phyloP scores from a whole-genome alignment of 139 green algal genomes.

The Coelastrella sp. region DNA sequence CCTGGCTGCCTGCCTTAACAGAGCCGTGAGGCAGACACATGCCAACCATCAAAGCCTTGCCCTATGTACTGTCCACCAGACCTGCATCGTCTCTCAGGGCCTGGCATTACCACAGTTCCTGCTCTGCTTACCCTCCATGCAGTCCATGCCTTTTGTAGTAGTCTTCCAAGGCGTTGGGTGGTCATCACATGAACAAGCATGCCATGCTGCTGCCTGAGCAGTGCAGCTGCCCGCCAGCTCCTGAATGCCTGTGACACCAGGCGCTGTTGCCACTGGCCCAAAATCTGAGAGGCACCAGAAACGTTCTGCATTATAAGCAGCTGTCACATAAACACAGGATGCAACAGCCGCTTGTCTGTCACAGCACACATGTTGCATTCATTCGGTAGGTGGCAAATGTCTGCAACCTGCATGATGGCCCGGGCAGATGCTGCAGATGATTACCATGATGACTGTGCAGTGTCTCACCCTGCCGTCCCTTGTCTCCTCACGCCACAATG shows the following conservation, averaged over 20 bases:
- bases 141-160: background rate
- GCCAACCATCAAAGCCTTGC: no score
- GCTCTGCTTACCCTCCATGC: conserved; percentile 17
- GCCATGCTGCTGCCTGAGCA: background rate
- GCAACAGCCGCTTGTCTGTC: no score
- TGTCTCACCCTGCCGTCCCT: background rate
- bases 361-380: no score
- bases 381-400: no score
- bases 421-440: background rate
- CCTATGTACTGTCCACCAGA: no score
- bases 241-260: background rate
- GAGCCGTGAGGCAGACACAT: background rate
- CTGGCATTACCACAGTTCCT: no score
- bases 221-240: background rate
- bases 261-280: conserved; percentile 12
- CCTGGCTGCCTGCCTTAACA: no score
- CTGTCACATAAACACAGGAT: no score
- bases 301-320: background rate
- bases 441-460: no score
- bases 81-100: no score
- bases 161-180: background rate
- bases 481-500: background rate
- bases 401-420: no score
- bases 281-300: background rate
- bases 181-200: background rate